Base-by-base conservation (phyloP, 768 basidiomycete species). In the Filobasidium wieringae region DNA sequence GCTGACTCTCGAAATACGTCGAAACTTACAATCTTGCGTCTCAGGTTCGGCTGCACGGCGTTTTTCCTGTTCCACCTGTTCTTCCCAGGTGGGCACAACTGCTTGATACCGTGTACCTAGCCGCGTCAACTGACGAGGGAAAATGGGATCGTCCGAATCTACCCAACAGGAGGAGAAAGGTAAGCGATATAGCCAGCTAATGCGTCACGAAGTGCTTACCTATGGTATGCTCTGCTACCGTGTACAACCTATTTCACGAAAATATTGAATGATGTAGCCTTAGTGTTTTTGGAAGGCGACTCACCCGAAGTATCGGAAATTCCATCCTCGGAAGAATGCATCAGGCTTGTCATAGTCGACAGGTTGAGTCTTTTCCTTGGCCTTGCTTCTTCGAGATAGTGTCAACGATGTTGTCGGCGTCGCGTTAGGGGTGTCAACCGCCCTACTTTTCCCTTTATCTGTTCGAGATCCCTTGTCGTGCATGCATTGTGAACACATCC, bases 81-180 rank as follows among this genome's bases (percentile, higher is more conserved):
- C 73, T 50, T 75, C 70, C 73, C 71, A 68, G 60, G 67, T 47
- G 79, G 81, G 15, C 82, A 82, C 61, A 67, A 77, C 41, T 79
- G 86, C 73, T 57, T 96, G 91, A 68, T 81, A 96, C 69, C 87
- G 90, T 37, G 83, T 80, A 15, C 91, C 90, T 34, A 89, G 80
- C n/a, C 92, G 84, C 24, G 88, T 92, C 7, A 88, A 85, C 14
- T 89, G 84, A 58, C 90, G 85, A 59, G 93, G 92, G 72, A 91
- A 96, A 71, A 97, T 93, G 59, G 90, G 82, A 76, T 99, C 93
- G 73, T 99, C 90, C 47, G 88, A 83, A 78, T 97, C 93, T 91
- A n/a, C n/a, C n/a, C n/a, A n/a, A n/a, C n/a, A n/a, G 72, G 19
- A 24, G 15, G 12, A 67, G 66, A 63, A 69, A 74, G 64, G 56